These are phyloP conservation scores for Hyaloscypha variabilis DNA, from an alignment of 495 filamentous ascomycete species.

Conservation along the genomic window DNA sequence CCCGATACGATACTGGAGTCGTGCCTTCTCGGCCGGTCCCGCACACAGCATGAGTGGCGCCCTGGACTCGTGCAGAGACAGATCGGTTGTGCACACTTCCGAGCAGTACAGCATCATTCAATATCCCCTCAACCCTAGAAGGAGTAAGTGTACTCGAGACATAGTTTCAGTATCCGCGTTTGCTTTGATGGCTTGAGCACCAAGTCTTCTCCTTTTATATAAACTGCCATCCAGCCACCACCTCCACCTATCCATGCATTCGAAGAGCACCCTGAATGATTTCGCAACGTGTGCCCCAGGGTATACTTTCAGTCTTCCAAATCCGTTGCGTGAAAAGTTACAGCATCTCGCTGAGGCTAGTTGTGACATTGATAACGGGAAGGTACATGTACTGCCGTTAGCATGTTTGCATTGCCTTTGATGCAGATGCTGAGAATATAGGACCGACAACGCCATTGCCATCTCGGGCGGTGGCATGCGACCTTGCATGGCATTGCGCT, in stretches of 20 bases:
- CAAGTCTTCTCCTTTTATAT: not conserved
- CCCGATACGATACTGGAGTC: constrained; percentile 8
- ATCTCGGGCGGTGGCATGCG: not conserved
- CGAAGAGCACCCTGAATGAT: not conserved
- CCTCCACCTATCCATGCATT: not conserved
- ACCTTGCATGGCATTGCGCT: constrained; percentile 1
- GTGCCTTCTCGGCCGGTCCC: constrained; percentile 12
- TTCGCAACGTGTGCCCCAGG: not conserved
- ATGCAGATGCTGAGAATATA: not conserved
- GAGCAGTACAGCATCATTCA: not conserved
- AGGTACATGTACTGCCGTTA: not conserved
- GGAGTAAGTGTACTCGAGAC: not conserved
- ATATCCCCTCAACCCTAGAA: not conserved
- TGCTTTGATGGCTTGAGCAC: not conserved
- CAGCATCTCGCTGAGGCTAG: constrained; percentile 2
- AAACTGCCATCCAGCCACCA: not conserved
- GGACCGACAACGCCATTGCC: not conserved
- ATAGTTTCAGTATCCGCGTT: not conserved
- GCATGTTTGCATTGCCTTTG: not conserved
- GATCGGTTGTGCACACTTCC: not conserved
- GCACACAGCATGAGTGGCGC: constrained; percentile 11
- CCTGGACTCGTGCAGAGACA: constrained; percentile 13
- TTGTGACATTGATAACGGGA: constrained; percentile 14
- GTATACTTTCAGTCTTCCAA: not conserved
- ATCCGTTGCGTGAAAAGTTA: not conserved